phyloP scores from a whole-genome alignment of 73 alveolate genomes.

The Symbiodinium natans region DNA sequence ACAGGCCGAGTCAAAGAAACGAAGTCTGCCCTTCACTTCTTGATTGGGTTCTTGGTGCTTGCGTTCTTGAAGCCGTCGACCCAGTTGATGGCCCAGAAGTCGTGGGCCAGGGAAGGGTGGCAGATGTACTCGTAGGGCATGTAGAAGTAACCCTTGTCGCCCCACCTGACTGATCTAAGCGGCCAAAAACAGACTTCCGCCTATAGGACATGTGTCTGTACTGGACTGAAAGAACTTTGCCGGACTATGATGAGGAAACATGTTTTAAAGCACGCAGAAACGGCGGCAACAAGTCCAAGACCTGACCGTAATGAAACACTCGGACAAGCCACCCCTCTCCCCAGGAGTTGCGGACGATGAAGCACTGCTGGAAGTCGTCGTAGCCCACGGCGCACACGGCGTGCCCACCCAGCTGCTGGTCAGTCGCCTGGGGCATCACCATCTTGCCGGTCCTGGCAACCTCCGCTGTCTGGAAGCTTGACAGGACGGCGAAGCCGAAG shows the following conservation, averaged over 20 bases:
- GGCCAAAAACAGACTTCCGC: not conserved
- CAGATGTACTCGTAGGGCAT: conserved; percentile 79
- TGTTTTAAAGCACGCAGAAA: no score
- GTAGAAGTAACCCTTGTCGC: conserved; percentile 93
- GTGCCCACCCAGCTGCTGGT: conserved; percentile 56
- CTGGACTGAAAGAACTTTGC: no score
- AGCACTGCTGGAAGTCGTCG: conserved; percentile 68
- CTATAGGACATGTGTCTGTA: no score
- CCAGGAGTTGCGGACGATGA: conserved; percentile 88
- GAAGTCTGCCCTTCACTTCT: not conserved
- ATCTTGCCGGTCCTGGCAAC: conserved; percentile 71
- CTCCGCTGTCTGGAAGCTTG: conserved; percentile 44
- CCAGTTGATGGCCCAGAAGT: not conserved
- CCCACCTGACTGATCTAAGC: not conserved
- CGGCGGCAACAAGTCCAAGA: no score
- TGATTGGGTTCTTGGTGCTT: not conserved
- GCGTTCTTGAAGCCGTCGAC: not conserved
- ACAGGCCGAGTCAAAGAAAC: no score
- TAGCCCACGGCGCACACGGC: conserved; percentile 86
- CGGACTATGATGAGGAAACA: no score
- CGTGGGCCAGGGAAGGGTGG: conserved; percentile 51
- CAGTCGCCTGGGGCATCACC: conserved; percentile 78
- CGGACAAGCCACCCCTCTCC: conserved; percentile 14
- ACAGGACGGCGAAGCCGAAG: conserved; percentile 69
- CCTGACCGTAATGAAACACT: no score